Evolutionary conservation across 805 yeast species (phyloP).

Genomic region (Saccharomycopsis babjevae): DNA sequence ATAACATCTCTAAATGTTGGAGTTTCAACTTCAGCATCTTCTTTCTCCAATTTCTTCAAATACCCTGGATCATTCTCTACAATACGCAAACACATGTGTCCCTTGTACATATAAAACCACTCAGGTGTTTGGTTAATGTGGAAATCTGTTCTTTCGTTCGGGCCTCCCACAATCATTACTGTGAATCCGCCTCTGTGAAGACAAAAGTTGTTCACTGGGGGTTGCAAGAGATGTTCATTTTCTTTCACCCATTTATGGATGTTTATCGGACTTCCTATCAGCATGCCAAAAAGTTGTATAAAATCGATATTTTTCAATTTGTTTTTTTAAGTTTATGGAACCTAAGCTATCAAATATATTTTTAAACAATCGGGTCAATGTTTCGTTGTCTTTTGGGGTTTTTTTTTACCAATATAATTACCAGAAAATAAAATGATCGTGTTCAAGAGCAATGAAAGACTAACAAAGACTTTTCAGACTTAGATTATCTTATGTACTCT

Average conservation of each 20-base stretch:
- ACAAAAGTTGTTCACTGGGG: slow-evolving; percentile 89
- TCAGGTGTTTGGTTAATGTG: slow-evolving; percentile 93
- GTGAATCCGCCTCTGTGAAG: slow-evolving; percentile 88
- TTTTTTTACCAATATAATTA: no score
- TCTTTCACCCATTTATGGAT: slow-evolving; percentile 73
- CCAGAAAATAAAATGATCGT: no score
- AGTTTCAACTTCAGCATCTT: slow-evolving; percentile 26
- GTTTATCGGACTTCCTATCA: slow-evolving; percentile 47
- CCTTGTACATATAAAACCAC: slow-evolving; percentile 82
- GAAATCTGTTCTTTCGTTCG: slow-evolving; percentile 87
- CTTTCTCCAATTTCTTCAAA: not conserved
- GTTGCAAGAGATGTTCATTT: slow-evolving; percentile 65
- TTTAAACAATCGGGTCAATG: no score
- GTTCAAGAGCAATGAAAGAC: no score
- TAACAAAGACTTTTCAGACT: no score
- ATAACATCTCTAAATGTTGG: slow-evolving; percentile 66
- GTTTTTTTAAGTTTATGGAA: no score
- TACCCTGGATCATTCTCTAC: slow-evolving; percentile 38
- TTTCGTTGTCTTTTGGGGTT: no score
- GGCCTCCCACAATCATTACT: slow-evolving; percentile 94
- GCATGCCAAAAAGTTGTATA: not conserved
- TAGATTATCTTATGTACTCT: no score
- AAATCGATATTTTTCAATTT: no score
- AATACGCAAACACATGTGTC: slow-evolving; percentile 73
- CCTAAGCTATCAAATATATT: no score